These are phyloP conservation scores for Botryotinia calthae DNA, from an alignment of 2,329 filamentous ascomycete species.

Conservation along the genomic window DNA sequence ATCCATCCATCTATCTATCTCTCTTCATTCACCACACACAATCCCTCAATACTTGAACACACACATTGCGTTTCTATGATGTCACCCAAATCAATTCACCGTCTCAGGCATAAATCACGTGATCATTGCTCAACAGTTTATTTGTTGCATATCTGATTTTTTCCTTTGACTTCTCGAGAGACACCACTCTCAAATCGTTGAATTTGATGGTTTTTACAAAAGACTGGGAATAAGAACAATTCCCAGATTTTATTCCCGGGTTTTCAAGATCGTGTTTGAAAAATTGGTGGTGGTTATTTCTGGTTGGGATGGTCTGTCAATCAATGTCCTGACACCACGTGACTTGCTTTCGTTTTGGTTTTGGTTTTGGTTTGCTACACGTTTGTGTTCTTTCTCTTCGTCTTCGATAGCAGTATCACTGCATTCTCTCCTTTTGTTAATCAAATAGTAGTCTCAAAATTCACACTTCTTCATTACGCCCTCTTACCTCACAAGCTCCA, in stretches of 20 bases:
- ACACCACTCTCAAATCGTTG: not conserved
- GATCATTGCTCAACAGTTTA: accelerated
- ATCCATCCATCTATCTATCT: not conserved
- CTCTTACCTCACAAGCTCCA: not conserved
- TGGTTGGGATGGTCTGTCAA: not conserved
- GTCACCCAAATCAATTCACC: not conserved
- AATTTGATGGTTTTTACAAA: not conserved
- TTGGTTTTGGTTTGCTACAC: not conserved
- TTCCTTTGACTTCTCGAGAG: not conserved
- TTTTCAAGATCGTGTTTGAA: not conserved
- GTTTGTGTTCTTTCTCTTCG: not conserved
- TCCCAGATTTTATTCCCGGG: not conserved
- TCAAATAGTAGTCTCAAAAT: not conserved
- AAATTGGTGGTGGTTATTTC: not conserved
- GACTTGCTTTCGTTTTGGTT: not conserved
- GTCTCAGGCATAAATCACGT: not conserved
- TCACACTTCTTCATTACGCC: not conserved
- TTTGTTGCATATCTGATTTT: not conserved
- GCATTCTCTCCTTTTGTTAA: not conserved
- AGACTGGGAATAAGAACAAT: not conserved
- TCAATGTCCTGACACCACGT: not conserved
- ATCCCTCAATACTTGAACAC: not conserved
- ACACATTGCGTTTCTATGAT: not conserved
- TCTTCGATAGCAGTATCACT: not conserved
- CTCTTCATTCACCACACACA: not conserved